phyloP scores from a whole-genome alignment of 495 filamentous ascomycete genomes.

The Daldinia decipiens region DNA sequence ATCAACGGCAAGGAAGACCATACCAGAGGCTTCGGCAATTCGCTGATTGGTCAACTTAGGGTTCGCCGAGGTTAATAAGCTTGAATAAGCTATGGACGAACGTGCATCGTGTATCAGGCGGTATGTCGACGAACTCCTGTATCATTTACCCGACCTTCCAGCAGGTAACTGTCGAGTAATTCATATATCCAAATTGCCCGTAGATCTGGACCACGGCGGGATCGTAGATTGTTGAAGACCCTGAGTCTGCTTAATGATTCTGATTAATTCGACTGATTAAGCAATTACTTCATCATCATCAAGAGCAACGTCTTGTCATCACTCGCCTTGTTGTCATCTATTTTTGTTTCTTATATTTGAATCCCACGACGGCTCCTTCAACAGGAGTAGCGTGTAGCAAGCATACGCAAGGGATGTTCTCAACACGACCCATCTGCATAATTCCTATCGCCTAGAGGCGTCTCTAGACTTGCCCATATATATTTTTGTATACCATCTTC shows the following conservation, averaged over 20 bases:
- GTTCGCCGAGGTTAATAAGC: slow-evolving; percentile 38
- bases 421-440: slow-evolving; percentile 23
- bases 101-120: slow-evolving; percentile 21
- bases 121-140: slow-evolving; percentile 14
- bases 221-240: slow-evolving; percentile 23
- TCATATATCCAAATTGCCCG: slow-evolving; percentile 48
- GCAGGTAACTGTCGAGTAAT: slow-evolving; percentile 35
- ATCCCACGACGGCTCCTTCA: slow-evolving; percentile 43
- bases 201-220: slow-evolving; percentile 41
- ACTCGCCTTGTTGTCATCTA: slow-evolving; percentile 23
- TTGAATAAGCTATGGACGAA: slow-evolving; percentile 33
- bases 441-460: neutral
- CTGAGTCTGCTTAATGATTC: slow-evolving; percentile 38
- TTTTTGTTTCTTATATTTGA: slow-evolving; percentile 32
- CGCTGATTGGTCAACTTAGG: slow-evolving; percentile 38
- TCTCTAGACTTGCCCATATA: neutral
- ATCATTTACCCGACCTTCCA: slow-evolving; percentile 38
- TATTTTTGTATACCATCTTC: neutral
- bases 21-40: slow-evolving; percentile 44
- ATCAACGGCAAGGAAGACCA: slow-evolving; percentile 5
- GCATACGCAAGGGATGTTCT: slow-evolving; percentile 23
- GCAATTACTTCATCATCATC: slow-evolving; percentile 38
- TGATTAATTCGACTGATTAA: slow-evolving; percentile 39
- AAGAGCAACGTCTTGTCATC: slow-evolving; percentile 22
- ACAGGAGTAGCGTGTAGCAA: slow-evolving; percentile 41